Percentiles rank a stretch among this genome's conserved stretches.
Conservation (phyloP, 2,329 filamentous ascomycete genomes). For the Trichophyton schoenleinii region DNA sequence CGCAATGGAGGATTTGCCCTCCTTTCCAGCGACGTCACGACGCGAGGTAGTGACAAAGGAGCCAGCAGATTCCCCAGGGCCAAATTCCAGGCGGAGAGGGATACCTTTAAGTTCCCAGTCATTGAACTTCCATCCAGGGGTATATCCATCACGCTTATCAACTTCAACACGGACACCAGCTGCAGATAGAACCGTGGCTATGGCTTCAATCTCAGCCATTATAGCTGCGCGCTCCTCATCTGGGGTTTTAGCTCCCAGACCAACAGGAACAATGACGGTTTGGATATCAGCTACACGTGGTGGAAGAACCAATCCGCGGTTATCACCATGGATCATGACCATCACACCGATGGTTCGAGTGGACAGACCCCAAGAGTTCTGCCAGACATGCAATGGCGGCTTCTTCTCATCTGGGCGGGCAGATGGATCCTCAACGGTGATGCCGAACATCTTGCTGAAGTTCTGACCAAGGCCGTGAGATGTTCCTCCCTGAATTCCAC, state of each 20-base stretch:
- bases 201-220: slow-evolving; percentile 59
- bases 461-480: slow-evolving; percentile 94
- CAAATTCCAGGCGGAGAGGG: slow-evolving; percentile 86
- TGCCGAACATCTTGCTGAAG: slow-evolving; percentile 98
- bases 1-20: slow-evolving; percentile 66
- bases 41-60: slow-evolving; percentile 73
- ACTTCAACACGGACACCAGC: slow-evolving; percentile 65
- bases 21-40: slow-evolving; percentile 56
- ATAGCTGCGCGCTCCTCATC: slow-evolving; percentile 67
- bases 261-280: slow-evolving; percentile 78
- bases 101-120: slow-evolving; percentile 97
- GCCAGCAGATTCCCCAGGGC: slow-evolving; percentile 83
- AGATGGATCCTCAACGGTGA: slow-evolving; percentile 84
- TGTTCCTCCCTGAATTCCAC: slow-evolving; percentile 92
- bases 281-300: slow-evolving; percentile 81
- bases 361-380: slow-evolving; percentile 97
- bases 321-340: slow-evolving; percentile 95
- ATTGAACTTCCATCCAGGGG: slow-evolving; percentile 96
- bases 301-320: slow-evolving; percentile 88
- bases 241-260: slow-evolving; percentile 76
- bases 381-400: slow-evolving; percentile 78
- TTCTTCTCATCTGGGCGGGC: slow-evolving; percentile 60
- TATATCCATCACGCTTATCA: slow-evolving; percentile 79
- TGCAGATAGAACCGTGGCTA: slow-evolving; percentile 56
- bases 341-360: slow-evolving; percentile 97